phyloP scores from a whole-genome alignment of 805 yeast genomes.

The Priceomyces castillae region DNA sequence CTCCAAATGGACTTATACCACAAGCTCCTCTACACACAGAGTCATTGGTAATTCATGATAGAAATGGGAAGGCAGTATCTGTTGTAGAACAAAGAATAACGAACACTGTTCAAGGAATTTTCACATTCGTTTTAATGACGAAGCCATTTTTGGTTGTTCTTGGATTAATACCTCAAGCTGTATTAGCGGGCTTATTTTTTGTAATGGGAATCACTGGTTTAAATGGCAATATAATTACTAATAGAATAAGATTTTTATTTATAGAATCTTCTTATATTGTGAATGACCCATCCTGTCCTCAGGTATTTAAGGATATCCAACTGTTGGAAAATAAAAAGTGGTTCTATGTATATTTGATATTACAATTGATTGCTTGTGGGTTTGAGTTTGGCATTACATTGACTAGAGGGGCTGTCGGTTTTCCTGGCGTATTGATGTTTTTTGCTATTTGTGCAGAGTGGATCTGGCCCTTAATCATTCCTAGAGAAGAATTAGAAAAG shows the following conservation, averaged over 20 bases:
- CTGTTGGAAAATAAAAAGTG: slow-evolving; percentile 36
- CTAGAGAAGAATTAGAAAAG: slow-evolving; percentile 53
- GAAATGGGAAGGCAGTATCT: slow-evolving; percentile 36
- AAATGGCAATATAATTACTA: slow-evolving; percentile 60
- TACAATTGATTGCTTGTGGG: slow-evolving; percentile 66
- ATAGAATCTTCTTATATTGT: slow-evolving; percentile 49
- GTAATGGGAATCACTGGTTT: slow-evolving; percentile 88
- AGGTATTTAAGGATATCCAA: slow-evolving; percentile 29
- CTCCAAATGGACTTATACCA: slow-evolving; percentile 95
- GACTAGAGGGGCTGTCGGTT: slow-evolving; percentile 90
- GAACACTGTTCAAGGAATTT: slow-evolving; percentile 78
- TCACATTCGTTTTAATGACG: slow-evolving; percentile 85
- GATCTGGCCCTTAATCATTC: slow-evolving; percentile 61
- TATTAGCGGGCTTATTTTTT: slow-evolving; percentile 87
- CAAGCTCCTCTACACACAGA: slow-evolving; percentile 94
- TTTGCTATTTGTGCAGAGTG: slow-evolving; percentile 62
- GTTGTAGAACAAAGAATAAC: slow-evolving; percentile 91
- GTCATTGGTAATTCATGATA: slow-evolving; percentile 60
- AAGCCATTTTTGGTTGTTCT: slow-evolving; percentile 80
- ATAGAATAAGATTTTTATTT: slow-evolving; percentile 59
- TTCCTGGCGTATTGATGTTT: slow-evolving; percentile 79
- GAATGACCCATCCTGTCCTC: slow-evolving; percentile 36
- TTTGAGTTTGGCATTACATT: slow-evolving; percentile 83
- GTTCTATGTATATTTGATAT: slow-evolving; percentile 52
- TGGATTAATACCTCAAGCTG: slow-evolving; percentile 88